phyloP scores from a whole-genome alignment of 2,329 filamentous ascomycete genomes.

The Corinectria fuckeliana region DNA sequence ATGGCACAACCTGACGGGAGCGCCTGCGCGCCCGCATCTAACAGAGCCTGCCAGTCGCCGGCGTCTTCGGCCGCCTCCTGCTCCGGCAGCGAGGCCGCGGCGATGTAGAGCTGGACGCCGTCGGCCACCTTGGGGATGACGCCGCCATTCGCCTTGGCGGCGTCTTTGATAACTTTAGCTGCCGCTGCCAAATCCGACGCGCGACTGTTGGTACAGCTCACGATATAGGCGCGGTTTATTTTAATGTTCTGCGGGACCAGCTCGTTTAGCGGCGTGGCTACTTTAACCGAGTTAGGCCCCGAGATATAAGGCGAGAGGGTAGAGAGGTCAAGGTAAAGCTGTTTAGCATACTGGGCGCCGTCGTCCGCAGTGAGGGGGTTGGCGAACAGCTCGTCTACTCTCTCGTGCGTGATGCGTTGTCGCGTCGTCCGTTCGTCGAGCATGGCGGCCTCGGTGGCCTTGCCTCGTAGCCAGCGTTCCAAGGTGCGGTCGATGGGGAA shows the following conservation, averaged over 20 bases:
- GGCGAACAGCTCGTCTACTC: slow-evolving; percentile 74
- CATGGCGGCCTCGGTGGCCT: slow-evolving; percentile 76
- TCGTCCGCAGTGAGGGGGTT: slow-evolving; percentile 74
- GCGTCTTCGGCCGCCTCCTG: slow-evolving; percentile 78
- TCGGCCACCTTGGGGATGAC: slow-evolving; percentile 75
- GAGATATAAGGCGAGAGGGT: slow-evolving; percentile 85
- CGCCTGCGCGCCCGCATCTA: slow-evolving; percentile 78
- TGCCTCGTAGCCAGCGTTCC: slow-evolving; percentile 75
- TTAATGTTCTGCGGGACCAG: slow-evolving; percentile 77
- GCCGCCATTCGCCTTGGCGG: no score
- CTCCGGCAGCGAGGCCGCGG: slow-evolving; percentile 81
- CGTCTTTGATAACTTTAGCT: no score
- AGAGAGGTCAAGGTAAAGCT: slow-evolving; percentile 80
- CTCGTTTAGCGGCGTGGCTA: slow-evolving; percentile 78
- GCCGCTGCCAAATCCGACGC: slow-evolving; percentile 83
- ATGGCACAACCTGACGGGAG: slow-evolving; percentile 80
- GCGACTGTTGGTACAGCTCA: slow-evolving; percentile 89
- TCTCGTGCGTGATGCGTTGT: slow-evolving; percentile 72
- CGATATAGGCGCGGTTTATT: slow-evolving; percentile 83
- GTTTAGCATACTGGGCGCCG: slow-evolving; percentile 82
- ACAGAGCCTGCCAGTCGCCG: slow-evolving; percentile 84
- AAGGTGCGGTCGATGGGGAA: slow-evolving; percentile 83
- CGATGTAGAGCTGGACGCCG: slow-evolving; percentile 86
- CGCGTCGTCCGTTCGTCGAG: slow-evolving; percentile 53
- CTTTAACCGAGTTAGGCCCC: slow-evolving; percentile 90